Base-by-base conservation (phyloP, 2,329 filamentous ascomycete genomes). In the Botrytis cinerea region DNA sequence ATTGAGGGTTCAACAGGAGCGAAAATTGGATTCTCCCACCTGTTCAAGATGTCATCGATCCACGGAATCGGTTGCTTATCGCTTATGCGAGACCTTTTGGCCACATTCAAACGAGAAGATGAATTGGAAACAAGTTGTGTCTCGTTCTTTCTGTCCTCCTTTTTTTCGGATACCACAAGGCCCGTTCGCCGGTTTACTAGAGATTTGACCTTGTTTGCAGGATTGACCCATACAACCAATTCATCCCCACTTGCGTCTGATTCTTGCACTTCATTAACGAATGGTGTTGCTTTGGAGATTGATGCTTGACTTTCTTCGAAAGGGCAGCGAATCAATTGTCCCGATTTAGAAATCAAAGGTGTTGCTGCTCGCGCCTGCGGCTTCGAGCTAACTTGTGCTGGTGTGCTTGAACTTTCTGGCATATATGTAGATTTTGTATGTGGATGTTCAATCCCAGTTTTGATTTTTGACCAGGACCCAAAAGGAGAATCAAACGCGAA, bases 11-110 rank as follows among this genome's bases (percentile, higher is more conserved):
- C 84, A 0, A 81, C 80, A 5, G 80, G 79, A n/a, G 86, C 82
- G 80, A 97, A 97, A 0, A 93, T 84, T 0, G 93, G 93, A 74
- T 95, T 97, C 14, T 91, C 82, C 93, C 93, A 97, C 14, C 84
- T 85, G 51, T 85, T 81, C 1, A 94, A 81, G 10, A 95, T 78
- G 10, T 85, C 83, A 14, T 86, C 84, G 4, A 94, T 82, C 92
- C 91, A 94, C 16, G 81, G 73, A 63, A 80, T 83, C 12, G 77
- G 76, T 18, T 75, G 69, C 12, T 67, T 71, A 59, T 28, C 51
- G 74, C 82, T 64, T 82, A 81, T 83, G n/a, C 10, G 28, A 22
- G 51, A 32, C 38, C 46, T 35, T 59, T 45, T 48, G 18, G 18
- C 4, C 35, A 57, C 40, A 38, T 32, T 35, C 46, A 73, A 25